Evolutionary conservation across 2,329 filamentous ascomycete species (phyloP).

Genomic region (Fusarium poae): DNA sequence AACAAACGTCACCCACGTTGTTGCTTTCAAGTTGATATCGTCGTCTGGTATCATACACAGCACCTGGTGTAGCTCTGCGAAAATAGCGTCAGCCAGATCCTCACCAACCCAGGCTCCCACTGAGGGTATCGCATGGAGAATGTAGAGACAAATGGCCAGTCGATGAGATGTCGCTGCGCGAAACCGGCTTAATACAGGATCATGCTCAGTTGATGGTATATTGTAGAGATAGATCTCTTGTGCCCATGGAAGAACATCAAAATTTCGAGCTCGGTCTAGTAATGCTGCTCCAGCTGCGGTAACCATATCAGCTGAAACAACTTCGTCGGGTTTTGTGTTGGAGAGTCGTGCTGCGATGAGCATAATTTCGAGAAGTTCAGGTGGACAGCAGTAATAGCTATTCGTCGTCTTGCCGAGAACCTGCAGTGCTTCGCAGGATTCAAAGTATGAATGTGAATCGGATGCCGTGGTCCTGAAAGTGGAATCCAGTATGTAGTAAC

Average conservation of each 20-base stretch:
- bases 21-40: conserved; percentile 68
- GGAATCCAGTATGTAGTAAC: conserved; percentile 62
- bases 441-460: conserved; percentile 53
- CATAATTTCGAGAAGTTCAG: conserved; percentile 59
- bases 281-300: conserved; percentile 53
- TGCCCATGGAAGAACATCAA: conserved; percentile 60
- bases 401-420: conserved; percentile 58
- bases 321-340: conserved; percentile 46
- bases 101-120: conserved; percentile 47
- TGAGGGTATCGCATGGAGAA: conserved; percentile 56
- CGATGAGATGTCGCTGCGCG: conserved; percentile 60
- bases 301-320: conserved; percentile 49
- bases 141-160: conserved; percentile 61
- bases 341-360: conserved; percentile 59
- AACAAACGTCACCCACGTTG: conserved; percentile 69
- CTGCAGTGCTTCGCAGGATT: conserved; percentile 54
- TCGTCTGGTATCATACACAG: conserved; percentile 62
- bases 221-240: conserved; percentile 53
- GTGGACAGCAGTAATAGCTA: conserved; percentile 63
- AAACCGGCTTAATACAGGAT: conserved; percentile 54
- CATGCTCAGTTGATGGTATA: conserved; percentile 53
- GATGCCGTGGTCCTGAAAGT: conserved; percentile 56
- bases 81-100: conserved; percentile 53
- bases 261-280: conserved; percentile 54
- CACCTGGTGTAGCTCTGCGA: conserved; percentile 61